These are phyloP conservation scores for Fusarium armeniacum DNA, from an alignment of 2,329 filamentous ascomycete genomes.

Conservation along the genomic window DNA sequence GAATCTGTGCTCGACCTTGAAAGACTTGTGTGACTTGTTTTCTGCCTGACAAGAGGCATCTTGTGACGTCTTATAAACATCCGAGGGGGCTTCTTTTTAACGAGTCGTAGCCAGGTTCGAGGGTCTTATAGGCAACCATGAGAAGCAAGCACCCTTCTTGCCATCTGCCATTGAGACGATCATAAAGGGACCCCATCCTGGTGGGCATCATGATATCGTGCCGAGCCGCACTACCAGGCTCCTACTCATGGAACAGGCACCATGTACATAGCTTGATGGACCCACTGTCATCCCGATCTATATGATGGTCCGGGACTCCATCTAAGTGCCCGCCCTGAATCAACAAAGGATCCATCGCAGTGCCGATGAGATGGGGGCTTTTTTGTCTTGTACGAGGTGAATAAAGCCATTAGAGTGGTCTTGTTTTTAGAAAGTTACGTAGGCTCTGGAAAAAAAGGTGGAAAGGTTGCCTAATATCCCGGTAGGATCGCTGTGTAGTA, in stretches of 20 bases:
- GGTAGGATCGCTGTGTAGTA: neutral
- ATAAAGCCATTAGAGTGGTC: conserved; percentile 5
- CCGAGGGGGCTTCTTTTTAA: conserved; percentile 26
- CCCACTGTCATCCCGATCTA: conserved; percentile 32
- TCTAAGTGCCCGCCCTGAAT: conserved; percentile 15
- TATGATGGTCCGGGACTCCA: conserved; percentile 26
- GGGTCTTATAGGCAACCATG: conserved; percentile 42
- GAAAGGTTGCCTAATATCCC: conserved; percentile 19
- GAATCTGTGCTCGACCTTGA: conserved; percentile 1
- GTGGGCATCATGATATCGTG: conserved; percentile 35
- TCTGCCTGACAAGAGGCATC: conserved; percentile 42
- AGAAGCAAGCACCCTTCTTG: conserved; percentile 3
- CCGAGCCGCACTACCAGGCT: conserved; percentile 51
- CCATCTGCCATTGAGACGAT: conserved; percentile 6
- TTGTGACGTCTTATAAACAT: conserved; percentile 39
- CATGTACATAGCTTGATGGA: conserved; percentile 11
- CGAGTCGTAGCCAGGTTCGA: conserved; percentile 11
- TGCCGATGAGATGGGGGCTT: conserved; percentile 6
- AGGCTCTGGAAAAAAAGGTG: neutral
- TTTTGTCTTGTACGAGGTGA: neutral
- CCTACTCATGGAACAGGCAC: conserved; percentile 44
- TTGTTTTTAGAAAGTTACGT: conserved; percentile 9
- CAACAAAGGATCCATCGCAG: conserved; percentile 1
- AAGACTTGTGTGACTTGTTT: conserved; percentile 20
- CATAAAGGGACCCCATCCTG: conserved; percentile 23